phyloP scores from a whole-genome alignment of 441 rosid genomes.

The Adansonia rubrostipa region DNA sequence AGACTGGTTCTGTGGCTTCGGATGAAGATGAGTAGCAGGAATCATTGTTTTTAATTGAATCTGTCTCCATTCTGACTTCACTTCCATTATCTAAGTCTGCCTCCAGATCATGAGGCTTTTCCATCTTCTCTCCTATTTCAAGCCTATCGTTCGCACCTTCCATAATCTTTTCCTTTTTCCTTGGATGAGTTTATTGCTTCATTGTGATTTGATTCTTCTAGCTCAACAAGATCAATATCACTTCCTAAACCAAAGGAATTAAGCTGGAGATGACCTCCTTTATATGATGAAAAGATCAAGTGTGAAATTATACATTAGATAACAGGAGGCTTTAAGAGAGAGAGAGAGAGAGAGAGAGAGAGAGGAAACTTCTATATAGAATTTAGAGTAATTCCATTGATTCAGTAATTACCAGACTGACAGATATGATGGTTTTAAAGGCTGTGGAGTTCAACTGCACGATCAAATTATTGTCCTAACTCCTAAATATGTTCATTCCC shows the following conservation, averaged over 20 bases:
- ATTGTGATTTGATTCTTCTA: slow-evolving; percentile 31
- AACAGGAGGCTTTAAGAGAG: neutral
- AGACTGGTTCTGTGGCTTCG: slow-evolving; percentile 32
- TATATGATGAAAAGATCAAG: slow-evolving; percentile 40
- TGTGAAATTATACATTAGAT: neutral
- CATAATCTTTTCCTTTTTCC: slow-evolving; percentile 23
- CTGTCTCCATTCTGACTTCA: slow-evolving; percentile 38
- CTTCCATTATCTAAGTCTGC: slow-evolving; percentile 33
- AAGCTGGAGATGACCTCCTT: slow-evolving; percentile 42
- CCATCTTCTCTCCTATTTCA: slow-evolving; percentile 24
- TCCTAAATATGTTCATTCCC: neutral
- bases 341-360: neutral
- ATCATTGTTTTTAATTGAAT: slow-evolving; percentile 41
- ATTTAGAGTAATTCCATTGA: slow-evolving; percentile 6
- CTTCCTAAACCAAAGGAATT: slow-evolving; percentile 23
- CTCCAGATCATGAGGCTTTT: slow-evolving; percentile 29
- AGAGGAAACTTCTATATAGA: neutral
- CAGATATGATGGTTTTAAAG: neutral
- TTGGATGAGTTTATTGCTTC: slow-evolving; percentile 14
- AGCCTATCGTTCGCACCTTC: slow-evolving; percentile 24
- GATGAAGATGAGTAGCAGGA: slow-evolving; percentile 43
- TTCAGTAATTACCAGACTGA: neutral
- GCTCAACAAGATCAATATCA: slow-evolving; percentile 38
- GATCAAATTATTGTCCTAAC: neutral
- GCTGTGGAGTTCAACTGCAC: neutral